A percentile compares a stretch with the other conserved stretches of the same genome.
Conservation (phyloP, 768 basidiomycete species). For the Agaricus subrufescens region DNA sequence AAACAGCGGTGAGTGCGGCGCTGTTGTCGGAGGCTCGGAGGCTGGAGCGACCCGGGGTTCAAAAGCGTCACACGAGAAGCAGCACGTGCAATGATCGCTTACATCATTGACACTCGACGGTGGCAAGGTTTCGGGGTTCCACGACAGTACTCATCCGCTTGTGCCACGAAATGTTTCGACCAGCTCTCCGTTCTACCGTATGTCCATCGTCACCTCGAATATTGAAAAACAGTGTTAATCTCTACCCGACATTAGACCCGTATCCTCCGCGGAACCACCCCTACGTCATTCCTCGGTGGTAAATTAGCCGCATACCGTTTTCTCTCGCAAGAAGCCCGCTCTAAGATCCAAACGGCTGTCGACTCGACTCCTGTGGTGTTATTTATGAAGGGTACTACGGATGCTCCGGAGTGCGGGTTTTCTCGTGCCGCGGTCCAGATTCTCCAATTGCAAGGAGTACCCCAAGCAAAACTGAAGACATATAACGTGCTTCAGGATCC, state of each 20-base stretch:
- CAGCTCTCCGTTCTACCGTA: conserved; percentile 41
- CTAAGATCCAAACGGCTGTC: conserved; percentile 71
- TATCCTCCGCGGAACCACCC: conserved; percentile 24
- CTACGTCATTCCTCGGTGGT: conserved; percentile 21
- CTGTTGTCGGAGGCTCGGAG: too few species aligned
- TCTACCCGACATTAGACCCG: conserved; percentile 10
- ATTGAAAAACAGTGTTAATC: not conserved
- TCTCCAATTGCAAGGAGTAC: conserved; percentile 79
- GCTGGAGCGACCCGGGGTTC: too few species aligned
- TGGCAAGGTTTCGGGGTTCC: not conserved
- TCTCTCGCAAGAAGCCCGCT: conserved; percentile 58
- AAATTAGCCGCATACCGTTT: conserved; percentile 35
- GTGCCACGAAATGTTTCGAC: conserved; percentile 34
- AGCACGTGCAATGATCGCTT: conserved; percentile 14
- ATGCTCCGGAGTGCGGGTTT: conserved; percentile 89
- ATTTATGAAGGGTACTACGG: conserved; percentile 97
- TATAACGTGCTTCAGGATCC: conserved; percentile 87
- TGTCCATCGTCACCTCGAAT: conserved; percentile 12
- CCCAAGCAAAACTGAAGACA: conserved; percentile 75
- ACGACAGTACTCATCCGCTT: not conserved
- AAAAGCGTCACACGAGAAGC: not conserved
- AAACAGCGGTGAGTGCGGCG: too few species aligned
- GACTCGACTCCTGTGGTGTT: conserved; percentile 77
- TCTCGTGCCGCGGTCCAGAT: conserved; percentile 92
- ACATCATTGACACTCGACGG: conserved; percentile 12